Base-by-base conservation (phyloP, 495 filamentous ascomycete species). In the Xylona heveae region DNA sequence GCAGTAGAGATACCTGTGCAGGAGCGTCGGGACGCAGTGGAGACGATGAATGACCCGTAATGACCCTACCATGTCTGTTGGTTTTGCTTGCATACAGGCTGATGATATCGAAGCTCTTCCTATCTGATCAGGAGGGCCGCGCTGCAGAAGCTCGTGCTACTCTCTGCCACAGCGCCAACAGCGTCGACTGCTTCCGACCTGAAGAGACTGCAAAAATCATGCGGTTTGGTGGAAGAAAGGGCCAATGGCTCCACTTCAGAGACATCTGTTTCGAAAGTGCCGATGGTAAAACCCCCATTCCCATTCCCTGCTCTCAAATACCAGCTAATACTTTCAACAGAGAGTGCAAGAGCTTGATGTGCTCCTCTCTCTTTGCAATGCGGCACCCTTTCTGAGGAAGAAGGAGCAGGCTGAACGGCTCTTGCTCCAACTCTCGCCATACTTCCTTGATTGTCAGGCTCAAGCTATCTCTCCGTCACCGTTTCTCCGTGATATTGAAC, bases 321-420 rank as follows among this genome's bases (percentile, higher is more conserved):
- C n/a, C n/a, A 31, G 40, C 49, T 61, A 25, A 59, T 36, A 19
- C 24, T 5, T 28, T 7, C 13, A 12, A 24, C 35, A 75, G 69
- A 64, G 61, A 12, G 51, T 81, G 31, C 70, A 78, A 33, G 88
- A 97, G 59, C 68, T 90, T 37, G 83, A 95, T 48, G 73, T 85
- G 24, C 60, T 95, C 17, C 54, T 95, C 13, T 80, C 84, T 19
- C 62, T 97, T 15, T 91, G 84, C 52, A 81, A 78, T 52, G 78
- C 88, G 17, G 78, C 82, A 6, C 71, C 79, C 12, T 56, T 68
- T 10, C 54, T 94, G 9, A 58, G 68, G 12, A 64, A 62, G 31
- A 42, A 55, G 4, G 66, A 79, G 33, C 74, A 70, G 48, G 80
- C 83, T 24, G 64, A 74, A 42, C 73, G 66, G 45, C 62, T 95